These are phyloP conservation scores for Wickerhamiella occidentalis DNA, from an alignment of 805 yeast genomes.

Conservation along the genomic window DNA sequence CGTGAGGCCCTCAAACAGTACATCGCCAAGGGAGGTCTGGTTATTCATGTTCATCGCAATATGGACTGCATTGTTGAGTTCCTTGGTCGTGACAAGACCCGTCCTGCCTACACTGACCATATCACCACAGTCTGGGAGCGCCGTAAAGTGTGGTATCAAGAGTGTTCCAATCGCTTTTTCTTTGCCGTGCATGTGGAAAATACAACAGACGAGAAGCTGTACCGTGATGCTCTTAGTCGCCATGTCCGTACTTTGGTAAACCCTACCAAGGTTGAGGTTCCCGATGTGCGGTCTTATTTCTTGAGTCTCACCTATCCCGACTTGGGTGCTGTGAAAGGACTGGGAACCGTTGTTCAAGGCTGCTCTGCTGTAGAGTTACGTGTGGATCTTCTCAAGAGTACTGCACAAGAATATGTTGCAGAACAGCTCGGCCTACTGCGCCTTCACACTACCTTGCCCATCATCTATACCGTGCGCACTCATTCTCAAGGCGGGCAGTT, in stretches of 20 bases:
- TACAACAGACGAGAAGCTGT: conserved; percentile 40
- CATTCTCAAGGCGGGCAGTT: conserved; percentile 71
- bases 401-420: conserved; percentile 43
- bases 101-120: conserved; percentile 82
- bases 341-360: conserved; percentile 51
- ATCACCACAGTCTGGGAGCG: conserved; percentile 72
- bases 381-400: conserved; percentile 52
- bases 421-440: conserved; percentile 64
- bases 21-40: conserved; percentile 53
- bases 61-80: conserved; percentile 67
- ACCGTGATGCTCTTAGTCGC: conserved; percentile 35
- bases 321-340: conserved; percentile 32
- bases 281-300: conserved; percentile 43
- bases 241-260: conserved; percentile 35
- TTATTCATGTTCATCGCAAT: conserved; percentile 82
- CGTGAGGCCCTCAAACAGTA: conserved; percentile 51
- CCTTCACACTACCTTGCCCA: conserved; percentile 53
- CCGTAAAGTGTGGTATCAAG: conserved; percentile 67
- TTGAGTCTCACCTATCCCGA: conserved; percentile 63
- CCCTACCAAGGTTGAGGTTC: conserved; percentile 29
- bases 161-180: conserved; percentile 66
- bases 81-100: conserved; percentile 60
- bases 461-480: conserved; percentile 71
- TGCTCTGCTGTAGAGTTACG: conserved; percentile 74
- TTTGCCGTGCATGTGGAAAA: conserved; percentile 61